A percentile compares a stretch with the other conserved stretches of the same genome.
phyloP scores from a whole-genome alignment of 345 rosid genomes.

The Arabis hirsuta region DNA sequence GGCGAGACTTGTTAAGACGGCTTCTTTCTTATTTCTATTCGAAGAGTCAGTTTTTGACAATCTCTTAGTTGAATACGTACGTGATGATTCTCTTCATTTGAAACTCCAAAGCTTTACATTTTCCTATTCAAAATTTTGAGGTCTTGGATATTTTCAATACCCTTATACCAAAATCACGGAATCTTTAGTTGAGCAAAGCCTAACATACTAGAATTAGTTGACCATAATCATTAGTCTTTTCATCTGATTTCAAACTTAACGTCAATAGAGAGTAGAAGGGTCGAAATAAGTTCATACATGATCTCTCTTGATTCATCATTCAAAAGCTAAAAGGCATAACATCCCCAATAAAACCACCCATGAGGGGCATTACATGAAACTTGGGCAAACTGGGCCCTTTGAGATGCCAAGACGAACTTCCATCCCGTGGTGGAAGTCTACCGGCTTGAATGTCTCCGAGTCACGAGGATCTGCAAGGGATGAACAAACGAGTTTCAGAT shows the following conservation, averaged over 20 bases:
- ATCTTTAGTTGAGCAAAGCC: neutral
- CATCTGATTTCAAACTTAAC: conserved; percentile 19
- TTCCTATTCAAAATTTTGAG: neutral
- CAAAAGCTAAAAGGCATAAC: conserved; percentile 25
- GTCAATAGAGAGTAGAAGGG: conserved; percentile 8
- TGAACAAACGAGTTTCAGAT: conserved; percentile 9
- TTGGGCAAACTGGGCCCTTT: conserved; percentile 72
- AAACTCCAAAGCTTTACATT: too few species aligned
- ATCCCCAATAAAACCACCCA: conserved; percentile 24
- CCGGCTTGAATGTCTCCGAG: conserved; percentile 66
- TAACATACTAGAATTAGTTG: neutral
- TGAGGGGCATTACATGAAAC: conserved; percentile 51
- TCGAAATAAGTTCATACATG: conserved; percentile 25
- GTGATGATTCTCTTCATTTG: too few species aligned
- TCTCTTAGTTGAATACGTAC: too few species aligned
- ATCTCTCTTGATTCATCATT: conserved; percentile 22
- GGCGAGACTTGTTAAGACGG: too few species aligned
- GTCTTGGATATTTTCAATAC: neutral
- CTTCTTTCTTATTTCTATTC: too few species aligned
- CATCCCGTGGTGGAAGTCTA: conserved; percentile 81
- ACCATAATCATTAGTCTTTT: conserved; percentile 11
- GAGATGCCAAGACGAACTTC: conserved; percentile 85
- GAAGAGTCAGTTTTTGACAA: too few species aligned
- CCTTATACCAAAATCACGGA: neutral
- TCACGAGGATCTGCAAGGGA: conserved; percentile 77